Conservation (phyloP, 495 filamentous ascomycete species). For the Gamarada debralockiae region DNA sequence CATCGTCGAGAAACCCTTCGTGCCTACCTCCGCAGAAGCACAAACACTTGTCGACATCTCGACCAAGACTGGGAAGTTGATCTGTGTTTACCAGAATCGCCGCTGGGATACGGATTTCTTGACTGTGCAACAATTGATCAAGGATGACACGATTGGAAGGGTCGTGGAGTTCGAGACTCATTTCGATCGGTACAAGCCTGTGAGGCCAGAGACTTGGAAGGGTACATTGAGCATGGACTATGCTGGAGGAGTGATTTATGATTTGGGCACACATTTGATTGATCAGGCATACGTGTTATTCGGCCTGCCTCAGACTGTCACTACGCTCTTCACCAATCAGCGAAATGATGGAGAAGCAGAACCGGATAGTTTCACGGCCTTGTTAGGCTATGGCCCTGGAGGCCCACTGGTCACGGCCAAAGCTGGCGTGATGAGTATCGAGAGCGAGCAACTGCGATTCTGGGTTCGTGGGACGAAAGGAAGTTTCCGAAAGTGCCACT, state of each 20-base stretch:
- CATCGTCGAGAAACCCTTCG: slow-evolving; percentile 88
- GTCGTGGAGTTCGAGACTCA: slow-evolving; percentile 80
- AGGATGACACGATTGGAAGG: slow-evolving; percentile 53
- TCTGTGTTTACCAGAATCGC: slow-evolving; percentile 89
- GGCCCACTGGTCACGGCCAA: slow-evolving; percentile 59
- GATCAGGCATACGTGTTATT: slow-evolving; percentile 80
- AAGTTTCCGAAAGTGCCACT: slow-evolving; percentile 73
- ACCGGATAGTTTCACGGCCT: slow-evolving; percentile 66
- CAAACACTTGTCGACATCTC: slow-evolving; percentile 64
- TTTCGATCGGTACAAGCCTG: slow-evolving; percentile 74
- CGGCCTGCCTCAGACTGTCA: slow-evolving; percentile 67
- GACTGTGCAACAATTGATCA: slow-evolving; percentile 61
- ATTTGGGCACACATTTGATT: slow-evolving; percentile 80
- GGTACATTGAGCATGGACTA: slow-evolving; percentile 50
- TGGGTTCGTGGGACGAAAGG: slow-evolving; percentile 79
- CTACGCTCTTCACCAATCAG: slow-evolving; percentile 64
- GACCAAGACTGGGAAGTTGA: slow-evolving; percentile 50
- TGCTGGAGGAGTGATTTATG: slow-evolving; percentile 72
- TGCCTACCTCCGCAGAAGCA: slow-evolving; percentile 67
- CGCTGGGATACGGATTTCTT: slow-evolving; percentile 84
- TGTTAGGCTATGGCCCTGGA: slow-evolving; percentile 61
- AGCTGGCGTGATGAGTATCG: slow-evolving; percentile 65
- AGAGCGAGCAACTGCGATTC: slow-evolving; percentile 69
- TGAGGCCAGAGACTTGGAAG: slow-evolving; percentile 63
- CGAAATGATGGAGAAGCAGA: slow-evolving; percentile 52